Conservation (phyloP, 2,329 filamentous ascomycete genomes). For the Penicillium sp. region DNA sequence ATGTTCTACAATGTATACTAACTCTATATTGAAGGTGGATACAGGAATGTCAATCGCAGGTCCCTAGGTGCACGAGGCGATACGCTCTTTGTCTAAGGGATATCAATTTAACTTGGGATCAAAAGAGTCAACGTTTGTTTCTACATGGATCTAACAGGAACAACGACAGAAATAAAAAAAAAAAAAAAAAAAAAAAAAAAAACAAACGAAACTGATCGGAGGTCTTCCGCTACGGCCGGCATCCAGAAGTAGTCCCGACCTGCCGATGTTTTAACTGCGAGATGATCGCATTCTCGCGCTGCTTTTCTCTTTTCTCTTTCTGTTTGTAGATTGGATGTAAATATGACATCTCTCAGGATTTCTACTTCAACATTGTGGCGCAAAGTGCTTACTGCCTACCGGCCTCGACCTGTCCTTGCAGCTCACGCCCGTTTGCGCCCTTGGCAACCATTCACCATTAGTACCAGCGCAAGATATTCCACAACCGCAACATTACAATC, state of each 20-base stretch:
- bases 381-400: slow-evolving; percentile 24
- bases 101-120: too few species aligned
- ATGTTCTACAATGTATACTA: too few species aligned
- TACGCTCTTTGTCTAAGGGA: too few species aligned
- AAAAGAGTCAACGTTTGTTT: too few species aligned
- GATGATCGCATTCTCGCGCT: not conserved
- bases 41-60: too few species aligned
- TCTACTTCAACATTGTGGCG: slow-evolving; percentile 26
- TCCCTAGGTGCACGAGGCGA: too few species aligned
- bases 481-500: slow-evolving; percentile 18
- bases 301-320: not conserved
- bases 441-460: slow-evolving; percentile 4
- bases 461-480: slow-evolving; percentile 20
- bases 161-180: too few species aligned
- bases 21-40: too few species aligned
- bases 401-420: slow-evolving; percentile 23
- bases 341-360: slow-evolving; percentile 30
- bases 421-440: slow-evolving; percentile 18
- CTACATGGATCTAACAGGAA: too few species aligned
- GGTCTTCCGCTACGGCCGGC: not conserved
- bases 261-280: slow-evolving; percentile 10
- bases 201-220: not conserved
- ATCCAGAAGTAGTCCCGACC: slow-evolving; percentile 14
- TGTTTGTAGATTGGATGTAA: not conserved
- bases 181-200: too few species aligned